Conservation (phyloP, 208 protist genomes). For the Phytomonas serpens region DNA sequence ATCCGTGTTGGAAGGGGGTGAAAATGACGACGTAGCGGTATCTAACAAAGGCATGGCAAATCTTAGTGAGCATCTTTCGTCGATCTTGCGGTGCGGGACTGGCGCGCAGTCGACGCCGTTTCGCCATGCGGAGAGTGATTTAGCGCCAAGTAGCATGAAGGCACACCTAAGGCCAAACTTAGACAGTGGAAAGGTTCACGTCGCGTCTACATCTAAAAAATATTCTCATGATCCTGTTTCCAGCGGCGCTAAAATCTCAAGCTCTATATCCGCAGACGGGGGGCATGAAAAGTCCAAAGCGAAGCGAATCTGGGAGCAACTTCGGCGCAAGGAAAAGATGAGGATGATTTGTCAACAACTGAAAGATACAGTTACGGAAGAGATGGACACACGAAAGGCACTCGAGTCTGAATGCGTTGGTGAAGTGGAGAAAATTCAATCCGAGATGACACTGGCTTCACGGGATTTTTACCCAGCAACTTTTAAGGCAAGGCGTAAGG, state of each 20-base stretch:
- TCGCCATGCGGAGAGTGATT: slow-evolving; percentile 48
- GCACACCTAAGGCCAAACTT: slow-evolving; percentile 25
- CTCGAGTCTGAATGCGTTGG: slow-evolving; percentile 14
- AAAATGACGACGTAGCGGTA: too few relatives aligned
- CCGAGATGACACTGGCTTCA: not conserved
- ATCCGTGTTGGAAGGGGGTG: too few relatives aligned
- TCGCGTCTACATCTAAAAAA: not conserved
- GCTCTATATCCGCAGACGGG: not conserved
- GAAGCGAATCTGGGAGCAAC: slow-evolving; percentile 29
- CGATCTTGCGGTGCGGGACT: too few relatives aligned
- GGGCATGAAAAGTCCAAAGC: slow-evolving; percentile 13
- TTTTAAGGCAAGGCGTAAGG: not conserved
- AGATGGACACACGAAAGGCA: slow-evolving; percentile 26
- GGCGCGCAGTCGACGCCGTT: slow-evolving; percentile 51
- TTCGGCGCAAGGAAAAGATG: slow-evolving; percentile 40
- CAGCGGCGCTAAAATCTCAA: not conserved
- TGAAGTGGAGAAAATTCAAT: not conserved
- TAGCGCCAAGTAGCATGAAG: slow-evolving; percentile 43
- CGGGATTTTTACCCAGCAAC: not conserved
- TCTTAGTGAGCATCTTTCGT: too few relatives aligned
- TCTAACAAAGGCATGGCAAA: too few relatives aligned
- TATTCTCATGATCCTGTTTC: not conserved
- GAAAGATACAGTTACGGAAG: slow-evolving; percentile 21
- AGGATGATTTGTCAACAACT: slow-evolving; percentile 19
- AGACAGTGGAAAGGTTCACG: slow-evolving; percentile 6